These are phyloP conservation scores for Paracoccidioides brasiliensis DNA, from an alignment of 2,329 filamentous ascomycete species.

Conservation along the genomic window DNA sequence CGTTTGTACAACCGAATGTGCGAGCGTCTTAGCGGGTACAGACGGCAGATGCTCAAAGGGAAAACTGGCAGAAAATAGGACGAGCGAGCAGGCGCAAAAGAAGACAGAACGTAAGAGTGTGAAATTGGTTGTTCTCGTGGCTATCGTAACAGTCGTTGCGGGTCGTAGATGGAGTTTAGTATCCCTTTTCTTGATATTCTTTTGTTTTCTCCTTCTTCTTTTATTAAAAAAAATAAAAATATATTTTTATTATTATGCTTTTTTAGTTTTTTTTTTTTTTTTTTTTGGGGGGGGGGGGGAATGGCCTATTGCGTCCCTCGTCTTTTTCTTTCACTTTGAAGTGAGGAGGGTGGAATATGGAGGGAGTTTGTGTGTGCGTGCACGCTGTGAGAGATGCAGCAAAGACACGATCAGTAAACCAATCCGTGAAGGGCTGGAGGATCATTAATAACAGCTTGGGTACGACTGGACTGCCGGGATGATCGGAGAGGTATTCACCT, in stretches of 20 bases:
- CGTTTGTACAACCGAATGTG: conserved; percentile 13
- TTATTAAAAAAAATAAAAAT: neutral
- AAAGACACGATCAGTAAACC: conserved; percentile 6
- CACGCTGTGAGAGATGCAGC: neutral
- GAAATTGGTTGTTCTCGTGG: conserved; percentile 8
- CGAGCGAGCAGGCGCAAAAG: conserved; percentile 2
- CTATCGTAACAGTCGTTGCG: conserved; percentile 23
- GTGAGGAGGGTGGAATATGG: neutral
- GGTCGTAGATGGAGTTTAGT: conserved; percentile 12
- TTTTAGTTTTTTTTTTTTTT: conserved; percentile 1
- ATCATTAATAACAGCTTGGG: conserved; percentile 10
- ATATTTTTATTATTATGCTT: neutral
- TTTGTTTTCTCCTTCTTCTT: conserved; percentile 3
- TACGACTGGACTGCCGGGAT: neutral
- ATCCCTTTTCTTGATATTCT: neutral
- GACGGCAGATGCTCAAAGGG: conserved; percentile 5
- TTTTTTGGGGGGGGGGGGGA: neutral
- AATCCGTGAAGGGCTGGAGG: conserved; percentile 14
- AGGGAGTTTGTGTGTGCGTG: neutral
- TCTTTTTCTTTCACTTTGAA: neutral
- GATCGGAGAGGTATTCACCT: neutral
- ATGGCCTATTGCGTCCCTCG: neutral
- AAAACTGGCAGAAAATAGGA: neutral
- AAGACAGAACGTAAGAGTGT: conserved; percentile 7
- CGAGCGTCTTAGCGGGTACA: conserved; percentile 15